Base-by-base conservation (phyloP, 164 flowering plant species). In the Vitis rotundifolia region DNA sequence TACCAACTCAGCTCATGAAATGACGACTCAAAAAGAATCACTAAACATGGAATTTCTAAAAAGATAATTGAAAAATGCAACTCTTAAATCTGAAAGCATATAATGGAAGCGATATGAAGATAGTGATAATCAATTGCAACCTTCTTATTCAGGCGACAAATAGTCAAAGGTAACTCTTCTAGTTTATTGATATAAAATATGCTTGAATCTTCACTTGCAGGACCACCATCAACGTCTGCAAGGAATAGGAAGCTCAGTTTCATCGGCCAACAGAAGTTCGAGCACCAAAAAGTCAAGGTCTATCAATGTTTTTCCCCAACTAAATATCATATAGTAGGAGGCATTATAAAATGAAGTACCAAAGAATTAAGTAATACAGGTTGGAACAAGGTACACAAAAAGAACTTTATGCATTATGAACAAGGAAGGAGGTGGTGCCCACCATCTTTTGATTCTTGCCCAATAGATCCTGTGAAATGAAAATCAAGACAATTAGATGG, bases 81-180 rank as follows among this genome's bases (percentile, higher is more conserved):
- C 44, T 37, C 8, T 37, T 5, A 3, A 37, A 3, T 37, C 44
- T 37, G 44, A 37, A 37, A 37, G 44, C 44, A 37, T 37, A 37
- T 37, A 6, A 37, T 37, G 44, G 44, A 37, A 37, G 44, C 7
- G 5, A 37, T 37, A 0, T 6, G 44, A 37, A 48, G 5, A 59
- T 68, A 26, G 37, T 37, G 26, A 73, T 11, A n/a, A 48, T 19
- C 10, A 55, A 49, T 19, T 28, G 66, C 14, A 68, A 89, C 93
- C 91, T 82, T 76, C 76, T 69, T 89, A 75, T 81, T 89, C 63
- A 86, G 72, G 66, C 62, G 77, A 80, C 86, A 88, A 37, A 94
- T 75, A 56, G 73, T 75, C 68, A 87, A 61, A 69, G 88, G 94
- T 60, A 94, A 78, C 82, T 94, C 94, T 75, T 90, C 91, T 54